Evolutionary conservation across 768 basidiomycete species (phyloP).

Genomic region (Coprinopsis strossmayeri): DNA sequence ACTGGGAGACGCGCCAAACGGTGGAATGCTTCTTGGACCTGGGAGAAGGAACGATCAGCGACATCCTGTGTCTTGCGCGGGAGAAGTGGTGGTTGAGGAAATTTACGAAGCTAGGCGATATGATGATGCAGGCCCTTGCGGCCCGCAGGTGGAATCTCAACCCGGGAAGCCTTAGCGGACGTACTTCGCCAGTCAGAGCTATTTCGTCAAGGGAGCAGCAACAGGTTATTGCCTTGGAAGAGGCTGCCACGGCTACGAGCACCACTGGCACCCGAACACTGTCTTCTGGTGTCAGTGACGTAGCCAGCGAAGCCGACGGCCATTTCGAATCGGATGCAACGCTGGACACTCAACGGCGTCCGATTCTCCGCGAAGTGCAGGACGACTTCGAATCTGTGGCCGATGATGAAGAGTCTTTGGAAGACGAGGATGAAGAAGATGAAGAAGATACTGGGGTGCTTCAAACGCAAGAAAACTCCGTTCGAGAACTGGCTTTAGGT

Average conservation of each 20-base stretch:
- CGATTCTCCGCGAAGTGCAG: conserved; percentile 5
- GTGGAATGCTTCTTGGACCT: conserved; percentile 71
- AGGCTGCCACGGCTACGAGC: background rate
- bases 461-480: conserved; percentile 34
- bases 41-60: conserved; percentile 59
- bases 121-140: conserved; percentile 64
- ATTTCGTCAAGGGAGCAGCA: background rate
- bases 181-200: background rate
- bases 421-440: conserved; percentile 37
- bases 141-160: conserved; percentile 37
- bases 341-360: background rate
- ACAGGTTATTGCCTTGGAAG: background rate
- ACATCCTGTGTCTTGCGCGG: conserved; percentile 53
- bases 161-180: conserved; percentile 15
- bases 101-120: conserved; percentile 57
- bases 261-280: conserved; percentile 1
- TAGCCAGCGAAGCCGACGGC: background rate
- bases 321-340: background rate
- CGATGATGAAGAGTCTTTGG: conserved; percentile 20
- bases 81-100: conserved; percentile 69
- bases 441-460: conserved; percentile 38
- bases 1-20: conserved; percentile 64
- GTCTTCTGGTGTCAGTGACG: background rate
- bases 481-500: conserved; percentile 51
- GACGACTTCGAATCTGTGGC: conserved; percentile 11